Evolutionary conservation across 2,329 filamentous ascomycete species (phyloP).

Genomic region (Cladosporium sphaerospermum): DNA sequence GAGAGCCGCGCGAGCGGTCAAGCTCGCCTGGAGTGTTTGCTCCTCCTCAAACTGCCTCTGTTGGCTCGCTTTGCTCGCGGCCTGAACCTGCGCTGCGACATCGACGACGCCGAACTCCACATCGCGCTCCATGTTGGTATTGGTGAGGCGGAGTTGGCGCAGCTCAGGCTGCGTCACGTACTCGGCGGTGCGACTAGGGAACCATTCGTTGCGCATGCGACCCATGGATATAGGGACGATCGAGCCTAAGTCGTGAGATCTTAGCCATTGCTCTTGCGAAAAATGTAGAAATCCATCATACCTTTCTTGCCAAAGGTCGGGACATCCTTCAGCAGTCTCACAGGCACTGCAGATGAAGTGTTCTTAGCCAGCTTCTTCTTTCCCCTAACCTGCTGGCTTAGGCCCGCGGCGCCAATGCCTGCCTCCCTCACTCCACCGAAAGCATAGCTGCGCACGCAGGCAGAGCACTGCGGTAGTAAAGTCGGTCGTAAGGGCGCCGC

Average conservation of each 20-base stretch:
- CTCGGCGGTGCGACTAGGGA: slow-evolving; percentile 45
- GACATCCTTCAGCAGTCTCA: slow-evolving; percentile 48
- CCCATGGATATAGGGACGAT: slow-evolving; percentile 48
- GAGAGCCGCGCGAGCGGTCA: slow-evolving; percentile 23
- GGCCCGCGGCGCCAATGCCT: slow-evolving; percentile 2
- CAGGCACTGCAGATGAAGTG: slow-evolving; percentile 35
- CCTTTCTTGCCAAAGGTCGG: slow-evolving; percentile 46
- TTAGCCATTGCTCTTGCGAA: background rate
- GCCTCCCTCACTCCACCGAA: slow-evolving; percentile 5
- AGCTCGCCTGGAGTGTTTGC: slow-evolving; percentile 3
- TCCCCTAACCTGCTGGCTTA: slow-evolving; percentile 28
- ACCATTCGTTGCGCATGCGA: slow-evolving; percentile 51
- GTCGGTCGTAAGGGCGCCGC: slow-evolving; percentile 18
- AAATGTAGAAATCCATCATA: slow-evolving; percentile 14
- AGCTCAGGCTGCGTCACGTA: slow-evolving; percentile 45
- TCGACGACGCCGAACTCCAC: slow-evolving; percentile 33
- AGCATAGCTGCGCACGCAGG: slow-evolving; percentile 25
- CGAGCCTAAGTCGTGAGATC: slow-evolving; percentile 39
- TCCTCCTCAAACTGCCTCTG: slow-evolving; percentile 12
- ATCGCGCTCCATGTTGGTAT: slow-evolving; percentile 42
- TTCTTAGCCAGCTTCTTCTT: slow-evolving; percentile 32
- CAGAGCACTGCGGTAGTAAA: slow-evolving; percentile 24
- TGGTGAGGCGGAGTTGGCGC: slow-evolving; percentile 40
- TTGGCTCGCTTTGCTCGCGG: slow-evolving; percentile 9
- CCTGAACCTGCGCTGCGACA: background rate